Evolutionary conservation across 1,139 yeast genomes (phyloP).

Genomic region (Saccharomyces hybrid): DNA sequence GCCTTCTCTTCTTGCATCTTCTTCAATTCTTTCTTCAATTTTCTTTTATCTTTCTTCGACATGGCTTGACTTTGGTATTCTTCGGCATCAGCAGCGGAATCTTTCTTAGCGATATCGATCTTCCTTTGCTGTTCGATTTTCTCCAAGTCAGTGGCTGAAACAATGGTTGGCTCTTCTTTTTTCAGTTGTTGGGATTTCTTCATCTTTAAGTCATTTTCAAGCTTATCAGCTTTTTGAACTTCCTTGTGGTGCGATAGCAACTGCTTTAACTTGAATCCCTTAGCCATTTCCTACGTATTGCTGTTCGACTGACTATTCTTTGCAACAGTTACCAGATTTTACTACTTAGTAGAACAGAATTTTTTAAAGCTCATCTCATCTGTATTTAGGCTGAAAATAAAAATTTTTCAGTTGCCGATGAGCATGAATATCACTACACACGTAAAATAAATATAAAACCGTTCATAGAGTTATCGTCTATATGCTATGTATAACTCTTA

Average conservation of each 20-base stretch:
- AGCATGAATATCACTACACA: not conserved
- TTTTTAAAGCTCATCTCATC: constrained; percentile 21
- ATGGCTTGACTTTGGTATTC: constrained; percentile 40
- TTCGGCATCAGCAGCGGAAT: constrained; percentile 20
- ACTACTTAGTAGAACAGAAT: not conserved
- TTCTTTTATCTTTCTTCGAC: constrained; percentile 60
- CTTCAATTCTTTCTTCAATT: constrained; percentile 45
- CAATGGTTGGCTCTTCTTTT: constrained; percentile 30
- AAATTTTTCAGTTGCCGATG: constrained; percentile 1
- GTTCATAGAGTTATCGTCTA: no score
- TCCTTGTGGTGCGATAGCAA: constrained; percentile 28
- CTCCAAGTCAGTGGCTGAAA: constrained; percentile 29
- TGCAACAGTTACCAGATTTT: no score
- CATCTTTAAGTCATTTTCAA: constrained; percentile 16
- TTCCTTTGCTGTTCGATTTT: constrained; percentile 9
- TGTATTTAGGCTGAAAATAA: constrained; percentile 1
- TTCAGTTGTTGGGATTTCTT: constrained; percentile 19
- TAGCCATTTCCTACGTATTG: constrained; percentile 27
- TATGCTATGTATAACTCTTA: not conserved
- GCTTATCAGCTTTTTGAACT: constrained; percentile 16
- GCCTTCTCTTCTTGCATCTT: constrained; percentile 24
- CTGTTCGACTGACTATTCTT: not conserved
- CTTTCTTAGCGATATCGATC: constrained; percentile 9
- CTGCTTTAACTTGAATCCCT: constrained; percentile 33
- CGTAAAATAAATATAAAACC: not conserved